Percentiles rank a stretch among this genome's conserved stretches.
phyloP scores from a whole-genome alignment of 148 eudicot species.

The Silene latifolia region DNA sequence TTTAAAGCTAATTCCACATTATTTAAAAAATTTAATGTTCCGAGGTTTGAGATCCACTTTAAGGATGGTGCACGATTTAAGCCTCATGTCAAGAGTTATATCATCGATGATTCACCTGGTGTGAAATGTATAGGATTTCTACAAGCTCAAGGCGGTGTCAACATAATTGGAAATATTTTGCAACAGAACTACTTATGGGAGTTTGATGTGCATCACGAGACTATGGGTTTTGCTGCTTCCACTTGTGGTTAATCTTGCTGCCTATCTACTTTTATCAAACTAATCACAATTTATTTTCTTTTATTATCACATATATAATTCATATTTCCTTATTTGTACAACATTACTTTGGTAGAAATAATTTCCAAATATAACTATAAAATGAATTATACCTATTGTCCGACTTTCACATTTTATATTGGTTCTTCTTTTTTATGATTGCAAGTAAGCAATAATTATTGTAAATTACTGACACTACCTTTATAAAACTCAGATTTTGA shows the following conservation, averaged over 20 bases:
- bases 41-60: conserved; percentile 46
- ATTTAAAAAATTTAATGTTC: conserved; percentile 29
- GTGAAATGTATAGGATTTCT: conserved; percentile 50
- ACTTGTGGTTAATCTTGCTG: conserved; percentile 24
- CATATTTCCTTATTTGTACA: background rate
- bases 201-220: conserved; percentile 33
- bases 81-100: conserved; percentile 53
- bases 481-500: no score
- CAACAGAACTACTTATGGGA: conserved; percentile 66
- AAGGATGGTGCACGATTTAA: conserved; percentile 45
- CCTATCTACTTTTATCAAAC: background rate
- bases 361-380: no score
- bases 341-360: no score
- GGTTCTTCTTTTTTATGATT: no score
- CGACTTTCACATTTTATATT: no score
- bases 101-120: conserved; percentile 33
- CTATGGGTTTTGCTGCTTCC: conserved; percentile 45
- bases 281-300: background rate
- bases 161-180: conserved; percentile 50
- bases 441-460: no score
- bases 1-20: conserved; percentile 30
- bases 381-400: no score
- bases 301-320: background rate
- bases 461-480: no score
- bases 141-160: conserved; percentile 26